phyloP scores from a whole-genome alignment of 2,329 filamentous ascomycete species.

The Fusarium liriodendri region DNA sequence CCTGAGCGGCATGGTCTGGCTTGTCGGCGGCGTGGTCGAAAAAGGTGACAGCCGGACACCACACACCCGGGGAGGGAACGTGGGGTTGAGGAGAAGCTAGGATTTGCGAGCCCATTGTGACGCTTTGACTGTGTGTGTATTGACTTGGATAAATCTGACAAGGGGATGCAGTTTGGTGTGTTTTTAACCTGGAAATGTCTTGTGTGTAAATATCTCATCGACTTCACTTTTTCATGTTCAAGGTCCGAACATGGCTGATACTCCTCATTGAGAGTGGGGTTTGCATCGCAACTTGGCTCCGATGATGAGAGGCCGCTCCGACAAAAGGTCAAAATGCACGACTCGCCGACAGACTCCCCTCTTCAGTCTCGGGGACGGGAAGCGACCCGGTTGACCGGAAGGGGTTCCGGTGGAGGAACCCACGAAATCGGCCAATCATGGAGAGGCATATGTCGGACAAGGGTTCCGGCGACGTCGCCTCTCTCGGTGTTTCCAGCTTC shows the following conservation, averaged over 20 bases:
- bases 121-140: background rate
- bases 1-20: conserved; percentile 59
- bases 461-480: background rate
- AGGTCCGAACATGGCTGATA: background rate
- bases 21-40: conserved; percentile 62
- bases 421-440: background rate
- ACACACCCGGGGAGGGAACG: conserved; percentile 55
- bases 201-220: conserved; percentile 1
- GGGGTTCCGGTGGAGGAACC: background rate
- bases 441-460: background rate
- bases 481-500: background rate
- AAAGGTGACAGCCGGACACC: conserved; percentile 65
- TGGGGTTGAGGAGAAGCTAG: conserved; percentile 22
- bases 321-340: background rate
- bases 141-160: background rate
- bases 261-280: conserved; percentile 35
- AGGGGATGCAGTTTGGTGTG: background rate
- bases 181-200: background rate
- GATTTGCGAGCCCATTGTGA: conserved; percentile 31
- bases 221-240: background rate
- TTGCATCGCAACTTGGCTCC: conserved; percentile 22
- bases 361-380: conserved; percentile 7
- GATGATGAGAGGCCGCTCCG: conserved; percentile 1
- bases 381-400: conserved; percentile 11
- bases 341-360: background rate